These are phyloP conservation scores for Lactifluus piperatus DNA, from an alignment of 768 basidiomycete genomes.

Conservation along the genomic window DNA sequence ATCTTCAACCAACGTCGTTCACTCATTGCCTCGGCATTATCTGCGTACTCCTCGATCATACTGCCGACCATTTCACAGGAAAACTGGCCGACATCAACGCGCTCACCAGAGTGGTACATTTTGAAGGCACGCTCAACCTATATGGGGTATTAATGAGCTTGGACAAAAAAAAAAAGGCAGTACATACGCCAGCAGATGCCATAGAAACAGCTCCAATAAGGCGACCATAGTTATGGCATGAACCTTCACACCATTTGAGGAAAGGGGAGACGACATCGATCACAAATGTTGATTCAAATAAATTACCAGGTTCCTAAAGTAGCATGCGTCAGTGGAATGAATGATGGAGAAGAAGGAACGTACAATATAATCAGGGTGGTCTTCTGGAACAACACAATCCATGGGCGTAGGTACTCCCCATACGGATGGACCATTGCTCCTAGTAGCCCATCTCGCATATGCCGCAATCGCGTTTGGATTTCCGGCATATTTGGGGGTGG, in stretches of 20 bases:
- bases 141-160: too few species aligned
- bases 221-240: neutral
- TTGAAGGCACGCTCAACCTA: neutral
- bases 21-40: neutral
- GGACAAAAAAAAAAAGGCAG: too few species aligned
- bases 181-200: neutral
- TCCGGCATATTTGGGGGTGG: too few species aligned
- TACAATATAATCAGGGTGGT: neutral
- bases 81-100: neutral
- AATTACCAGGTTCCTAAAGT: neutral
- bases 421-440: too few species aligned
- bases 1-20: neutral
- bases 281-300: neutral
- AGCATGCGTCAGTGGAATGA: neutral
- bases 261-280: neutral
- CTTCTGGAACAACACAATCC: too few species aligned
- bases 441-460: too few species aligned
- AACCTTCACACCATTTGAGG: neutral
- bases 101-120: neutral
- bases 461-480: too few species aligned
- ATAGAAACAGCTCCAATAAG: neutral
- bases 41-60: neutral
- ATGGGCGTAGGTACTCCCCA: too few species aligned
- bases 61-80: neutral
- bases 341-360: too few species aligned